These are phyloP conservation scores for Bonia amplexicaulis DNA, from an alignment of 176 grass and related monocot genomes.

Conservation along the genomic window DNA sequence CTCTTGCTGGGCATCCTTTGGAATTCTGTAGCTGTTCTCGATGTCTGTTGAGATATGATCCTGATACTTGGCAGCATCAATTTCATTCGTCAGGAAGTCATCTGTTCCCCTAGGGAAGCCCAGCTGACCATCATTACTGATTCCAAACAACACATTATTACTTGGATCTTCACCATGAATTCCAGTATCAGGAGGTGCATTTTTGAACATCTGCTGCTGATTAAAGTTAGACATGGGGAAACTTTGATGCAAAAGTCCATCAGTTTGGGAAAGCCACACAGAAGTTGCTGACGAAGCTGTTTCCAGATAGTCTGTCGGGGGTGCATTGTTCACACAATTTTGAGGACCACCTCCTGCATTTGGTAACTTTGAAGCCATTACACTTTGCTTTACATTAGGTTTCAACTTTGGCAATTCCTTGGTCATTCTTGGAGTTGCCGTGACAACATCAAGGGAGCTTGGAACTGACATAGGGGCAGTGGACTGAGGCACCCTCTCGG, in stretches of 20 bases:
- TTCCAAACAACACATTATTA: slow-evolving; percentile 64
- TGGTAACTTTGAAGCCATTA: slow-evolving; percentile 53
- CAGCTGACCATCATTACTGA: slow-evolving; percentile 51
- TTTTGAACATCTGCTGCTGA: slow-evolving; percentile 63
- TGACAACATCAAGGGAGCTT: slow-evolving; percentile 50
- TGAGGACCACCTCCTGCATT: slow-evolving; percentile 44
- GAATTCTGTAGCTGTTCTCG: slow-evolving; percentile 54
- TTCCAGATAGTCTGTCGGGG: slow-evolving; percentile 62
- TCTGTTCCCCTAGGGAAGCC: slow-evolving; percentile 56
- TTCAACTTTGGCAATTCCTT: slow-evolving; percentile 59
- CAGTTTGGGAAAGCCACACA: slow-evolving; percentile 69
- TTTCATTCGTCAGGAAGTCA: slow-evolving; percentile 57
- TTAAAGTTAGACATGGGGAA: slow-evolving; percentile 61
- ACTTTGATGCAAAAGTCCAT: slow-evolving; percentile 63
- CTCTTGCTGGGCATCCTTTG: slow-evolving; percentile 72
- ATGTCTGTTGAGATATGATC: slow-evolving; percentile 64
- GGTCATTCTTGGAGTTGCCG: slow-evolving; percentile 11
- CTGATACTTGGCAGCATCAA: slow-evolving; percentile 61
- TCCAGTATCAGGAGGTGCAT: slow-evolving; percentile 38
- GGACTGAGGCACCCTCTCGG: slow-evolving; percentile 53
- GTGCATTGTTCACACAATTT: slow-evolving; percentile 54
- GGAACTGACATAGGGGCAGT: slow-evolving; percentile 43
- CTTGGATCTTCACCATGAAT: slow-evolving; percentile 46
- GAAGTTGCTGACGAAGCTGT: slow-evolving; percentile 83
- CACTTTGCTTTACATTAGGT: slow-evolving; percentile 58